Evolutionary conservation across 2,329 filamentous ascomycete species (phyloP).

Genomic region (Mycogone perniciosa): DNA sequence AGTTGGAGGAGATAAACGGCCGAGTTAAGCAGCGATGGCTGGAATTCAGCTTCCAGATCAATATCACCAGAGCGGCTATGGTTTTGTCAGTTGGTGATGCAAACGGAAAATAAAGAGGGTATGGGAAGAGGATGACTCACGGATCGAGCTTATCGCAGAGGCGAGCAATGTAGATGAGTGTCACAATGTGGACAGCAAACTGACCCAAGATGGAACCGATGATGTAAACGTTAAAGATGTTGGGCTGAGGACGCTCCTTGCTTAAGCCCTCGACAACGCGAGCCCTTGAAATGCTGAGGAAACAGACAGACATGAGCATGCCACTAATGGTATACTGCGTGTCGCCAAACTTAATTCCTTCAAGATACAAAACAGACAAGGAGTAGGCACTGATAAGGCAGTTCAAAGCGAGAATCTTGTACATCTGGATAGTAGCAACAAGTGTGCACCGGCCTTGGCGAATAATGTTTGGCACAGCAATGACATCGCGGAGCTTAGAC

Average conservation of each 20-base stretch:
- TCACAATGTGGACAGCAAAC: conserved; percentile 91
- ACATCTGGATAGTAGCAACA: conserved; percentile 99
- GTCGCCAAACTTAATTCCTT: conserved; percentile 98
- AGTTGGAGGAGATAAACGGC: conserved; percentile 95
- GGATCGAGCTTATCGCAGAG: conserved; percentile 82
- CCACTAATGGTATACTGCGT: conserved; percentile 97
- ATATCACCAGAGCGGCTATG: conserved; percentile 51
- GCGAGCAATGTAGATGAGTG: conserved; percentile 86
- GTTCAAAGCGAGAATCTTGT: conserved; percentile 97
- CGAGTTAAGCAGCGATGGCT: conserved; percentile 88
- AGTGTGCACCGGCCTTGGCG: conserved; percentile 95
- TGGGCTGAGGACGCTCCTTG: conserved; percentile 94
- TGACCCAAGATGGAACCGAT: conserved; percentile 96
- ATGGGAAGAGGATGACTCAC: conserved; percentile 46
- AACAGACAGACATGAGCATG: conserved; percentile 99
- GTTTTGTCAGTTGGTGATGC: background rate
- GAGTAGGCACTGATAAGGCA: conserved; percentile 98
- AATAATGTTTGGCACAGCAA: conserved; percentile 97
- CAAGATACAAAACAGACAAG: conserved; percentile 89
- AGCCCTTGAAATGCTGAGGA: conserved; percentile 95
- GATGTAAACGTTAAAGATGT: conserved; percentile 99
- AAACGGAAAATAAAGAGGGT: conserved; percentile 20
- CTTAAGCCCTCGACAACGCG: conserved; percentile 92
- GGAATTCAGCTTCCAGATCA: conserved; percentile 91
- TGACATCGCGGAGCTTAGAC: conserved; percentile 92